Evolutionary conservation across 352 stramenopile species (phyloP).

Genomic region (Peronosclerospora sorghi): DNA sequence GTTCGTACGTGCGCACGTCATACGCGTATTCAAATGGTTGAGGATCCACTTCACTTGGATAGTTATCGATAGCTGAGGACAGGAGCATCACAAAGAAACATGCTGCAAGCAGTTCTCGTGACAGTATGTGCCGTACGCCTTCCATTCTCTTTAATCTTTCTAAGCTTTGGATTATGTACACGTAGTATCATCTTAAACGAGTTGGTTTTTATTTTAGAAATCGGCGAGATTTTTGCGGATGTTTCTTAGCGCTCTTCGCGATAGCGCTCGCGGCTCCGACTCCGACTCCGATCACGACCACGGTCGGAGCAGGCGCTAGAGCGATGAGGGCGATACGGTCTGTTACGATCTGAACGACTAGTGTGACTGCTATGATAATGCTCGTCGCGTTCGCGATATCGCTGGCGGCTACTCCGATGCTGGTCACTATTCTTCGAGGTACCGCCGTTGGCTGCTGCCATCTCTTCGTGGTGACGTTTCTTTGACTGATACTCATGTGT

Average conservation of each 20-base stretch:
- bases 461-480: slow-evolving; percentile 74
- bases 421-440: slow-evolving; percentile 17
- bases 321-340: slow-evolving; percentile 20
- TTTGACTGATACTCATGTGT: slow-evolving; percentile 83
- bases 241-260: slow-evolving; percentile 13
- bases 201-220: too few relatives aligned
- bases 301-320: slow-evolving; percentile 30
- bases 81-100: slow-evolving; percentile 42
- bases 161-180: too few relatives aligned
- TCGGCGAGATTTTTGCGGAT: too few relatives aligned
- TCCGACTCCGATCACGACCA: slow-evolving; percentile 24
- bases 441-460: slow-evolving; percentile 25
- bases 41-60: slow-evolving; percentile 27
- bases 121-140: slow-evolving; percentile 25
- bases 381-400: slow-evolving; percentile 22
- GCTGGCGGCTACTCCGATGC: slow-evolving; percentile 18
- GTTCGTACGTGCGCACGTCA: slow-evolving; percentile 26
- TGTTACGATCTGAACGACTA: slow-evolving; percentile 17
- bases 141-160: slow-evolving; percentile 7
- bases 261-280: slow-evolving; percentile 20
- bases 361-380: slow-evolving; percentile 24
- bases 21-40: slow-evolving; percentile 24
- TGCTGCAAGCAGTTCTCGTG: slow-evolving; percentile 32
- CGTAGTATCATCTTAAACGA: too few relatives aligned
- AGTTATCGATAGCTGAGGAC: slow-evolving; percentile 39